Evolutionary conservation across 2,329 filamentous ascomycete species (phyloP).

Genomic region (Chrysoporthe austroafricana): DNA sequence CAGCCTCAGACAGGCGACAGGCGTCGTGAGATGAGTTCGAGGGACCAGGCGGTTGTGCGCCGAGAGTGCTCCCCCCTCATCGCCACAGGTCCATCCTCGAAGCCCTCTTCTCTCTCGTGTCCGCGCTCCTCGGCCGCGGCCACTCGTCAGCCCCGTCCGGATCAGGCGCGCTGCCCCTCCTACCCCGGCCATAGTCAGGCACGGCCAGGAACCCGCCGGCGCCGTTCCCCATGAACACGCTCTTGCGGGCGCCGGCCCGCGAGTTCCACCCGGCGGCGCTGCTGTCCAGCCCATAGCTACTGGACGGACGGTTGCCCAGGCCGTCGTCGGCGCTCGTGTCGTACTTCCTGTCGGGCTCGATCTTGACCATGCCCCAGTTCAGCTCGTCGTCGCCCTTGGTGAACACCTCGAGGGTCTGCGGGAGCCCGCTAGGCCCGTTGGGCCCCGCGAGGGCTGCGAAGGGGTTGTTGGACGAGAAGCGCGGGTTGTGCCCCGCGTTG

Average conservation of each 20-base stretch:
- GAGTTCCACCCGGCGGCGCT: slow-evolving; percentile 58
- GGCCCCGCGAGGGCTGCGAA: slow-evolving; percentile 48
- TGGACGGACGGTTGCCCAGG: slow-evolving; percentile 49
- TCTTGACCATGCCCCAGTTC: slow-evolving; percentile 61
- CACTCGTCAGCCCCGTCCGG: slow-evolving; percentile 42
- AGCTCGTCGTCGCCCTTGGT: slow-evolving; percentile 62
- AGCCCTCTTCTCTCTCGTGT: slow-evolving; percentile 41
- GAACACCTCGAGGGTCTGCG: slow-evolving; percentile 62
- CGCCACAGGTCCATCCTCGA: slow-evolving; percentile 50
- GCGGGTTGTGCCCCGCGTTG: slow-evolving; percentile 37
- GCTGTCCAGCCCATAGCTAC: slow-evolving; percentile 61
- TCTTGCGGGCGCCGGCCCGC: slow-evolving; percentile 54
- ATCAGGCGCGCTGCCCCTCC: slow-evolving; percentile 28
- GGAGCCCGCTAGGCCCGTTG: slow-evolving; percentile 44
- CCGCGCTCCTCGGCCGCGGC: slow-evolving; percentile 49
- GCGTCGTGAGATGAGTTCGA: not conserved
- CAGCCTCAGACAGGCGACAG: not conserved
- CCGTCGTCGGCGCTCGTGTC: slow-evolving; percentile 36
- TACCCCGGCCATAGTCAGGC: slow-evolving; percentile 39
- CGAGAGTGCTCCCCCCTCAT: slow-evolving; percentile 31
- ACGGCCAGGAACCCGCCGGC: slow-evolving; percentile 58
- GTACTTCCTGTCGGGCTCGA: slow-evolving; percentile 41
- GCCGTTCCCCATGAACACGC: slow-evolving; percentile 57
- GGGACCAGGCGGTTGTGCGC: not conserved
- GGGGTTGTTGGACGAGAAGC: slow-evolving; percentile 66